Conservation (phyloP, 352 stramenopile genomes). For the Phytophthora nicotianae region DNA sequence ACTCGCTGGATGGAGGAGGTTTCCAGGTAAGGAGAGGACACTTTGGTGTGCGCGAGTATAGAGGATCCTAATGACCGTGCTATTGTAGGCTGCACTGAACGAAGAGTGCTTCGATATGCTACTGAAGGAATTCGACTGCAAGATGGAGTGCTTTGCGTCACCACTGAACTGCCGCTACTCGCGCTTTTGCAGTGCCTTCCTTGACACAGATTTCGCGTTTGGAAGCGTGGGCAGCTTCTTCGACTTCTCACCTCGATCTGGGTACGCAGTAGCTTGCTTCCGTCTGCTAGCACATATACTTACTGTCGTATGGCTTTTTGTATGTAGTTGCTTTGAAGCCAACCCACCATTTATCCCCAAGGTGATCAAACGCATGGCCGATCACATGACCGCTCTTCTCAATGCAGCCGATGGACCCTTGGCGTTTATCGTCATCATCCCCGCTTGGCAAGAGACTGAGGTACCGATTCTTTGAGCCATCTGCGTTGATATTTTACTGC, state of each 20-base stretch:
- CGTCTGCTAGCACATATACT: conserved; percentile 1
- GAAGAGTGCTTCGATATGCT: conserved; percentile 93
- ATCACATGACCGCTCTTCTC: conserved; percentile 88
- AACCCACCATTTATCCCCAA: conserved; percentile 95
- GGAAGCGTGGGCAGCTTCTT: conserved; percentile 95
- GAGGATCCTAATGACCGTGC: not conserved
- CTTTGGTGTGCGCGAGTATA: not conserved
- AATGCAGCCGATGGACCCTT: conserved; percentile 65
- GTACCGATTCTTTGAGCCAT: conserved; percentile 21
- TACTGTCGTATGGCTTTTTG: not conserved
- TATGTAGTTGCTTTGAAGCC: conserved; percentile 86
- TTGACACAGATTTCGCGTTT: conserved; percentile 89
- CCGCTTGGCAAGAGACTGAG: conserved; percentile 86
- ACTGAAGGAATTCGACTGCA: conserved; percentile 89
- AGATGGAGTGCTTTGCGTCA: conserved; percentile 94
- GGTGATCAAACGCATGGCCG: conserved; percentile 91
- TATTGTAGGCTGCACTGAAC: conserved; percentile 75
- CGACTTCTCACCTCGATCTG: conserved; percentile 84
- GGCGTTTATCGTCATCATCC: conserved; percentile 93
- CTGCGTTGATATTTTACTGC: not conserved
- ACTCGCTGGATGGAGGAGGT: conserved; percentile 93
- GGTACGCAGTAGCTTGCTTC: conserved; percentile 35
- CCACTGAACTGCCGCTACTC: conserved; percentile 94
- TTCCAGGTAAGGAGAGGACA: conserved; percentile 69
- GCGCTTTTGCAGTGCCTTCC: conserved; percentile 91